These are phyloP conservation scores for Geotrichum reessii DNA, from an alignment of 1,139 yeast genomes.

Conservation along the genomic window DNA sequence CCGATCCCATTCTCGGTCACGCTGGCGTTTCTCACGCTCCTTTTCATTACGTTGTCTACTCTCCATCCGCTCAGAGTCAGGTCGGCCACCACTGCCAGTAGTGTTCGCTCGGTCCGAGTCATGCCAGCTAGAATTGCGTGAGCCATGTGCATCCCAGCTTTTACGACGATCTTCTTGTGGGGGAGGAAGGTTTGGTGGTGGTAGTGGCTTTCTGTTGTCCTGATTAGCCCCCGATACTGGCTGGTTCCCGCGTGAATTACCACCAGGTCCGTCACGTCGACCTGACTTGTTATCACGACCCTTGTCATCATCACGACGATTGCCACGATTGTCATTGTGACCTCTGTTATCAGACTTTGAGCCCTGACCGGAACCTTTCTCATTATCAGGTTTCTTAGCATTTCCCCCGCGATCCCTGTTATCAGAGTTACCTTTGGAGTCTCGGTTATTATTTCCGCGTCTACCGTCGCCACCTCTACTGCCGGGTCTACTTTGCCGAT, in stretches of 20 bases:
- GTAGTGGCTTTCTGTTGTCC: background rate
- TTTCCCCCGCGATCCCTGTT: slow-evolving; percentile 8
- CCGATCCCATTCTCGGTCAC: slow-evolving; percentile 23
- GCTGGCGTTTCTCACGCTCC: slow-evolving; percentile 18
- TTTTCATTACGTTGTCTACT: slow-evolving; percentile 15
- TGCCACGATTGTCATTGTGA: slow-evolving; percentile 16
- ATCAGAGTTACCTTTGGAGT: background rate
- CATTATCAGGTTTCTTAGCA: slow-evolving; percentile 9
- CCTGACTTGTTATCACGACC: slow-evolving; percentile 17
- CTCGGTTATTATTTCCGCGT: slow-evolving; percentile 1
- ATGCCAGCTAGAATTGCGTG: slow-evolving; percentile 6
- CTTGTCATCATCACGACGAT: slow-evolving; percentile 16
- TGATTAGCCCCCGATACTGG: slow-evolving; percentile 9
- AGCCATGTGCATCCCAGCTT: slow-evolving; percentile 16
- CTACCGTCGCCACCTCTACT: slow-evolving; percentile 9
- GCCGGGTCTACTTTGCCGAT: background rate
- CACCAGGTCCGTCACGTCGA: slow-evolving; percentile 17
- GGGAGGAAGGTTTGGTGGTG: background rate
- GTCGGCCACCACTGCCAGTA: slow-evolving; percentile 5
- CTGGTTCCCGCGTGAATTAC: slow-evolving; percentile 15
- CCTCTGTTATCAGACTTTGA: slow-evolving; percentile 3
- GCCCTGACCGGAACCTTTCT: slow-evolving; percentile 4
- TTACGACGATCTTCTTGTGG: slow-evolving; percentile 4
- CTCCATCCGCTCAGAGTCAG: slow-evolving; percentile 12
- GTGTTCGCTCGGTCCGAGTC: slow-evolving; percentile 7